Base-by-base conservation (phyloP, 257 asterid species). In the Gentiana straminea region DNA sequence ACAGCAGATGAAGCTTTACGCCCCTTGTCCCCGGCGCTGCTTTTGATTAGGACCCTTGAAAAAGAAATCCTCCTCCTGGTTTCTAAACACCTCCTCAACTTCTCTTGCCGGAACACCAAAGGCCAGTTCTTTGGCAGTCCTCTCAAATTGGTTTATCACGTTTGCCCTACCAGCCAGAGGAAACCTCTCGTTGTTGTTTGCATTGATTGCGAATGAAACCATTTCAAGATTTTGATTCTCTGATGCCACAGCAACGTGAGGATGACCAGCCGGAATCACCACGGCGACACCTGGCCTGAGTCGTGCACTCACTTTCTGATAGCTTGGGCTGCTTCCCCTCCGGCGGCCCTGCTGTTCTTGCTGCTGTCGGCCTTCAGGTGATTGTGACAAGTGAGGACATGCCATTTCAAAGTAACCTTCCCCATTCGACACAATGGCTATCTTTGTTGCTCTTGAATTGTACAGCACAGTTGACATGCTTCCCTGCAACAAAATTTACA, bases 401-500 rank as follows among this genome's bases (percentile, higher is more conserved):
- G 88, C 90, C 90, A 89, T 84, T 60, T 86, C 88, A 8, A 75
- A 66, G 74, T 69, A 75, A 10, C 97, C 97, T 56, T 81, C 79
- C 1, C 94, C 95, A 0, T 66, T 73, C 0, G 70, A 51, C 5
- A 84, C 93, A 0, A 70, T 1, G 0, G 35, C 1, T 35, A 86
- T 54, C 63, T 73, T 79, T 1, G 88, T 75, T 2, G 82, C 69
- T 77, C 60, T 75, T 0, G 97, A 81, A 74, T 66, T 75, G 70
- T 73, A 89, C 5, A 50, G 0, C 0, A 83, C 90, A 53, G 76
- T 78, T 0, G 54, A 41, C 97, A 89, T 89, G 1, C 76, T 81
- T 32, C 95, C 95, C 92, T 86, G 24, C 24, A 24, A 49, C 3
- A 33, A 12, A 51, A 4, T 41, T 2, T 10, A 41, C 46, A 41